Evolutionary conservation across 73 alveolate species (phyloP).

Genomic region (Symbiodinium natans): DNA sequence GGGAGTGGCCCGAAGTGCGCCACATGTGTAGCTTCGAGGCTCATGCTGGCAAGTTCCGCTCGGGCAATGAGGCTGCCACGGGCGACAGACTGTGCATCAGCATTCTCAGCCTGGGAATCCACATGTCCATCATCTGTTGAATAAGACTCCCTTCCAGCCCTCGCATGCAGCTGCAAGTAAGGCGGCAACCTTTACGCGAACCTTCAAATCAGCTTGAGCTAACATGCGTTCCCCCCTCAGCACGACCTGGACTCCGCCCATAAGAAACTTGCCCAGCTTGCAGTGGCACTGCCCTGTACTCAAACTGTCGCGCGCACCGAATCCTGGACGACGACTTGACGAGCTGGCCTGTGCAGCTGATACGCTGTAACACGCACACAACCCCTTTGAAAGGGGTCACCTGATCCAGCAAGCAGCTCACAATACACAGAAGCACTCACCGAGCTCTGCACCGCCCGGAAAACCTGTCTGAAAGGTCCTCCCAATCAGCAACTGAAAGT

Average conservation of each 20-base stretch:
- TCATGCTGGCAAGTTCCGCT: background rate
- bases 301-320: background rate
- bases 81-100: background rate
- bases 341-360: background rate
- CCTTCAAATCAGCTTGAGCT: background rate
- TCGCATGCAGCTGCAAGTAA: too few relatives aligned
- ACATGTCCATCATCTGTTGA: background rate
- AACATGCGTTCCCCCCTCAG: too few relatives aligned
- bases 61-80: background rate
- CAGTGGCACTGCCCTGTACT: too few relatives aligned
- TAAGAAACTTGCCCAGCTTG: too few relatives aligned
- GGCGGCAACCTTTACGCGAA: background rate
- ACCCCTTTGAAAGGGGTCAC: too few relatives aligned
- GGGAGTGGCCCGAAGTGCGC: too few relatives aligned
- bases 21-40: background rate
- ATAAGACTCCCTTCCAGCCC: too few relatives aligned
- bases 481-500: too few relatives aligned
- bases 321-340: background rate
- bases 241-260: too few relatives aligned
- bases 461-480: background rate
- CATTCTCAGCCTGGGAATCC: background rate
- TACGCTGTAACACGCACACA: too few relatives aligned
- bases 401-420: too few relatives aligned
- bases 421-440: too few relatives aligned
- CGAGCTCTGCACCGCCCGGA: background rate